phyloP scores from a whole-genome alignment of 139 green algal species.

The Nannochloris sp. region DNA sequence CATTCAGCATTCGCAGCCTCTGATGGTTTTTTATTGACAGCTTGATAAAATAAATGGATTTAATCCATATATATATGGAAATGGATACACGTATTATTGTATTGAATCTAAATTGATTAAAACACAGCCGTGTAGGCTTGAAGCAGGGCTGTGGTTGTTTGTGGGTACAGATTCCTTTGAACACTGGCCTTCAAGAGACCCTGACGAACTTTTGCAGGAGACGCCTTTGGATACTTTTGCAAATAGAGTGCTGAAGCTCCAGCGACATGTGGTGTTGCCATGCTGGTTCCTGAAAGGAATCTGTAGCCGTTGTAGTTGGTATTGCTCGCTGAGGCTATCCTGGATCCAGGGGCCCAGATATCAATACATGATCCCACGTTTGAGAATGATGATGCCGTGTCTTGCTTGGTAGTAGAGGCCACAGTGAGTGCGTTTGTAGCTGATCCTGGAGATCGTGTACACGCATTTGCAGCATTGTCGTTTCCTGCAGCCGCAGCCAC shows the following conservation, averaged over 20 bases:
- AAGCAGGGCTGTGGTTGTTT: not conserved
- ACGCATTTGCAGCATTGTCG: constrained; percentile 40
- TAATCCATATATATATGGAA: not conserved
- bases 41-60: not conserved
- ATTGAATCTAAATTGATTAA: not conserved
- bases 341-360: constrained; percentile 46
- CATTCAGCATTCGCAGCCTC: no score
- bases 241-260: not conserved
- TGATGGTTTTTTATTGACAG: no score
- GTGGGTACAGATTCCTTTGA: not conserved
- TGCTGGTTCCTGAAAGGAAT: constrained; percentile 33
- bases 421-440: constrained; percentile 40
- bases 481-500: constrained; percentile 50
- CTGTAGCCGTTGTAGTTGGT: not conserved
- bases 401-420: constrained; percentile 22
- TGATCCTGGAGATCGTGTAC: constrained; percentile 37
- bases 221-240: not conserved
- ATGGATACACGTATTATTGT: not conserved
- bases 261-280: constrained; percentile 30
- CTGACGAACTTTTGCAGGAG: not conserved
- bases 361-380: constrained; percentile 63
- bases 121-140: not conserved
- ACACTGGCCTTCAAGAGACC: not conserved
- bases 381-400: constrained; percentile 41
- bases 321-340: constrained; percentile 9